Conservation (phyloP, 1,284 basidiomycete genomes). For the Austroboletus novae-zelandiae region DNA sequence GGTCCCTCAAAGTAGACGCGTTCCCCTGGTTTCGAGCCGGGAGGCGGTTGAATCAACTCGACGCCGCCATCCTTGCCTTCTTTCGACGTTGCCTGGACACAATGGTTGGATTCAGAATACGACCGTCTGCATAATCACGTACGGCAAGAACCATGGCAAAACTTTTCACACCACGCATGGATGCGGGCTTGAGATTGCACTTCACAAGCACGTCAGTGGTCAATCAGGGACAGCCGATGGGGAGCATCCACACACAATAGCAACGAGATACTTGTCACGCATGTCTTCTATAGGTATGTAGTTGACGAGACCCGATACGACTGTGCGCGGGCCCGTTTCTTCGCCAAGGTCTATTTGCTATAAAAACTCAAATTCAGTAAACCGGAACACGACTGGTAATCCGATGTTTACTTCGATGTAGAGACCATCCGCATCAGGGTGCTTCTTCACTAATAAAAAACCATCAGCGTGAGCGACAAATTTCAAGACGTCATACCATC, state of each 20-base stretch:
- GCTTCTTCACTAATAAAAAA: conserved; percentile 70
- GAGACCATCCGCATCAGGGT: conserved; percentile 91
- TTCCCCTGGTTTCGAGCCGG: conserved; percentile 86
- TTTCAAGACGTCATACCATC: conserved; percentile 59
- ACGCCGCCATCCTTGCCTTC: conserved; percentile 90
- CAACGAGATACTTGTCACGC: conserved; percentile 81
- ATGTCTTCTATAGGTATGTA: conserved; percentile 95
- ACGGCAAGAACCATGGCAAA: conserved; percentile 96
- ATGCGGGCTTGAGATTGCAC: conserved; percentile 95
- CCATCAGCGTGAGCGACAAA: conserved; percentile 1
- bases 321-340: conserved; percentile 88
- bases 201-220: conserved; percentile 27
- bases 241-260: conserved; percentile 58
- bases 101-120: conserved; percentile 2
- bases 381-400: not conserved
- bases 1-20: conserved; percentile 90
- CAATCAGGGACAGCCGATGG: not conserved
- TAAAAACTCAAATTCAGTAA: not conserved
- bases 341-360: conserved; percentile 95
- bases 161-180: conserved; percentile 94
- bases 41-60: conserved; percentile 86
- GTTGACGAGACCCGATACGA: conserved; percentile 92
- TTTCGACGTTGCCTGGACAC: conserved; percentile 73
- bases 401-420: conserved; percentile 74
- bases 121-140: conserved; percentile 27